Conservation (phyloP, 2,329 filamentous ascomycete genomes). For the Zymoseptoria ardabiliae region DNA sequence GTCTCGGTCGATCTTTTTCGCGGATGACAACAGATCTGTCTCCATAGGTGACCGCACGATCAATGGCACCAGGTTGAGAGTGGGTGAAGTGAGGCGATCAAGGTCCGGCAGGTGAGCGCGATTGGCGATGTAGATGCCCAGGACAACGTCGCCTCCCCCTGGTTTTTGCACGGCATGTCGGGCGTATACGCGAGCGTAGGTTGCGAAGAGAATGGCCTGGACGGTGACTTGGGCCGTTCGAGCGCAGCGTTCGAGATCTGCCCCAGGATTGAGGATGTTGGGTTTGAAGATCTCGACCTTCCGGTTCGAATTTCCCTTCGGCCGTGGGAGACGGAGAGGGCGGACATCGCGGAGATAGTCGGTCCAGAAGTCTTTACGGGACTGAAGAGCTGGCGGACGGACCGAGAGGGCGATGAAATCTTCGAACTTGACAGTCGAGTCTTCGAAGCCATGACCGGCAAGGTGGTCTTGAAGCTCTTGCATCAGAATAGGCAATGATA, state of each 20-base stretch:
- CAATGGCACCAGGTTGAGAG: conserved; percentile 71
- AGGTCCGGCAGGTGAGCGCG: conserved; percentile 50
- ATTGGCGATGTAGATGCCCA: conserved; percentile 82
- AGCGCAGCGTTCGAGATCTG: conserved; percentile 37
- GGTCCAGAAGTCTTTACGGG: conserved; percentile 44
- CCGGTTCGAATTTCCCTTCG: conserved; percentile 13
- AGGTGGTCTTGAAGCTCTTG: conserved; percentile 42
- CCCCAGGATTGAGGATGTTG: conserved; percentile 38
- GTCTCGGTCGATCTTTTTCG: conserved; percentile 59
- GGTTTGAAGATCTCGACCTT: conserved; percentile 44
- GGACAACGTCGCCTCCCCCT: conserved; percentile 43
- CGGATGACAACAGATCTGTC: conserved; percentile 42
- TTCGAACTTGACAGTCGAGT: conserved; percentile 27
- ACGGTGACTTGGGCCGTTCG: conserved; percentile 53
- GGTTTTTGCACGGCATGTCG: conserved; percentile 14
- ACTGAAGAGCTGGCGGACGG: background rate
- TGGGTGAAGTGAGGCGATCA: conserved; percentile 55
- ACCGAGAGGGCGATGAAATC: conserved; percentile 36
- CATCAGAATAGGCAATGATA: conserved; percentile 64
- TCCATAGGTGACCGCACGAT: conserved; percentile 39
- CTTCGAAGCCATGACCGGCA: conserved; percentile 6
- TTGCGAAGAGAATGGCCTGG: conserved; percentile 70
- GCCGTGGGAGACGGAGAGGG: conserved; percentile 10
- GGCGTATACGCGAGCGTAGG: conserved; percentile 51
- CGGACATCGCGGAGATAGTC: conserved; percentile 36